Percentiles rank a stretch among this genome's conserved stretches.
Conservation (phyloP, 2,329 filamentous ascomycete genomes). For the Xylaria hypoxylon region DNA sequence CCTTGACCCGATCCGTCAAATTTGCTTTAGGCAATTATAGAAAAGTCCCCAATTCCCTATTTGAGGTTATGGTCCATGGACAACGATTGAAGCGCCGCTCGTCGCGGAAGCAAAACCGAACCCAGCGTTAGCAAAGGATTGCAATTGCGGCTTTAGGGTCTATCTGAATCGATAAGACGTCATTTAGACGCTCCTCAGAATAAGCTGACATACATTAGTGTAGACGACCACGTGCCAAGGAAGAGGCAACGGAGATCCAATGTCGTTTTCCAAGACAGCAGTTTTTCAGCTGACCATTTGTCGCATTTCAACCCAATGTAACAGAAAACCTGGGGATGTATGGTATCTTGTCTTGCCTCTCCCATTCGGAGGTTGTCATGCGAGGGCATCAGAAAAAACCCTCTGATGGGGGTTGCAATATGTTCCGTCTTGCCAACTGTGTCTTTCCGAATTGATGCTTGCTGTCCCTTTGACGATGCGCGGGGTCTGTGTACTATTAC, state of each 20-base stretch:
- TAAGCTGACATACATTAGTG: constrained; percentile 26
- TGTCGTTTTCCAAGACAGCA: constrained; percentile 11
- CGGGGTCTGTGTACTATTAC: constrained; percentile 6
- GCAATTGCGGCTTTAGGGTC: constrained; percentile 7
- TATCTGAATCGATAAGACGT: constrained; percentile 5
- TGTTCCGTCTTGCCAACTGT: constrained; percentile 1
- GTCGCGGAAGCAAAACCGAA: constrained; percentile 10
- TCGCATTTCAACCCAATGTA: constrained; percentile 20
- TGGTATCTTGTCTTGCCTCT: constrained; percentile 11
- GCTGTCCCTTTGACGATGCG: constrained; percentile 36
- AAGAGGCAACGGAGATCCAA: constrained; percentile 3
- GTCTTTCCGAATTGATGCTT: constrained; percentile 33
- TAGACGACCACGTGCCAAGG: constrained; percentile 16
- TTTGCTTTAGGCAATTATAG: constrained; percentile 15
- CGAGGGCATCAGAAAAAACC: constrained; percentile 16
- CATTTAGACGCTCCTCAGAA: constrained; percentile 1
- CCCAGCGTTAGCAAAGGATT: constrained; percentile 11
- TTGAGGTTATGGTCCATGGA: constrained; percentile 13
- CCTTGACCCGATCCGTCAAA: constrained; percentile 17
- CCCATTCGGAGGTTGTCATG: constrained; percentile 6
- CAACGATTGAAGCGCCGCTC: background rate
- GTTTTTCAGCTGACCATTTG: constrained; percentile 20
- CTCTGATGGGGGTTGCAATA: constrained; percentile 21
- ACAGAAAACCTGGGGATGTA: background rate
- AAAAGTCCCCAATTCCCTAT: constrained; percentile 37